Percentiles rank a stretch among this genome's conserved stretches.
These are phyloP conservation scores for Lindgomyces ingoldianus DNA, from an alignment of 495 filamentous ascomycete genomes.

Conservation along the genomic window DNA sequence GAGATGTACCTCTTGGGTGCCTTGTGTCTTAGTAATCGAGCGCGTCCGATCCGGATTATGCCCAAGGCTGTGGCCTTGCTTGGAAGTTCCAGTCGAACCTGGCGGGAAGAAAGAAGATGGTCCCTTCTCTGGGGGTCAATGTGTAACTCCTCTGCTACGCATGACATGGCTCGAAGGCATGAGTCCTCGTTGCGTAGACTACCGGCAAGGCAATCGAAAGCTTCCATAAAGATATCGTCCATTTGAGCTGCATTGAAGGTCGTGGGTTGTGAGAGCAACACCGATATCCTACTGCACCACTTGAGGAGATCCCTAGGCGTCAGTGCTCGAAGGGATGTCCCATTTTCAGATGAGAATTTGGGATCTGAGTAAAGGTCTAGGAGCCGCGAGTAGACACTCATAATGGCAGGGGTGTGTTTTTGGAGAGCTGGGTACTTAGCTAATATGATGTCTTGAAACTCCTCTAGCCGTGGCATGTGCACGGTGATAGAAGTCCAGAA, in stretches of 20 bases:
- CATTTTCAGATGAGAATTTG: slow-evolving; percentile 54
- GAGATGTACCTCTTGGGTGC: slow-evolving; percentile 45
- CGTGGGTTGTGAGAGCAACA: slow-evolving; percentile 56
- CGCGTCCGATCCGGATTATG: slow-evolving; percentile 33
- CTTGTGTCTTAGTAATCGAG: slow-evolving; percentile 19
- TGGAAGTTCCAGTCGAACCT: slow-evolving; percentile 61
- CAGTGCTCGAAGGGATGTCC: slow-evolving; percentile 54
- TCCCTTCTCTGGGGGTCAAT: slow-evolving; percentile 75
- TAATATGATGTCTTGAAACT: slow-evolving; percentile 72
- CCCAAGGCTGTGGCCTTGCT: slow-evolving; percentile 45
- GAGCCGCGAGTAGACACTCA: slow-evolving; percentile 73
- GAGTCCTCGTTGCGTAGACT: slow-evolving; percentile 67
- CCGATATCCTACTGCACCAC: slow-evolving; percentile 75
- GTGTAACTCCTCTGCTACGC: slow-evolving; percentile 80
- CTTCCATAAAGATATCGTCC: slow-evolving; percentile 88
- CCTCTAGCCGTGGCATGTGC: slow-evolving; percentile 63
- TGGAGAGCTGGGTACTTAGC: slow-evolving; percentile 68
- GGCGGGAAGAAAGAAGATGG: slow-evolving; percentile 39
- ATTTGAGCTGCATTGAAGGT: slow-evolving; percentile 72
- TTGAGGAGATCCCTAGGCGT: slow-evolving; percentile 85
- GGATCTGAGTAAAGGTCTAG: slow-evolving; percentile 55
- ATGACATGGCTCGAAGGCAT: slow-evolving; percentile 60
- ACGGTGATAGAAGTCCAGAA: slow-evolving; percentile 78
- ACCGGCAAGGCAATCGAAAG: slow-evolving; percentile 83
- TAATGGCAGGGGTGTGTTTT: slow-evolving; percentile 67